These are phyloP conservation scores for Dittrichia graveolens DNA, from an alignment of 129 eudicot species.

Conservation along the genomic window DNA sequence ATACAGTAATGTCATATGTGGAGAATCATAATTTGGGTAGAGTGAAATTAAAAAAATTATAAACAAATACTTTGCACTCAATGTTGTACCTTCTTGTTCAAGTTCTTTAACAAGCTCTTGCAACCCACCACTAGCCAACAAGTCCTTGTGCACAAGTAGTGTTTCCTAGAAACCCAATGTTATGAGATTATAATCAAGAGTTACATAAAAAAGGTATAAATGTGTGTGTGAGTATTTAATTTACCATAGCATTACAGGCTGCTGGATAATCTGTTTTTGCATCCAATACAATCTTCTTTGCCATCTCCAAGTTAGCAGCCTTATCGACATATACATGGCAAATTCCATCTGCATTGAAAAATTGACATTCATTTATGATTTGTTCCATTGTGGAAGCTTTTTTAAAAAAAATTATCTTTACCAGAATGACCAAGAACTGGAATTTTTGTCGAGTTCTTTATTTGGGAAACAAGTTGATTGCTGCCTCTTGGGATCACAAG, in stretches of 20 bases:
- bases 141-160: conserved; percentile 81
- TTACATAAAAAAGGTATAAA: not conserved
- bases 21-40: not conserved
- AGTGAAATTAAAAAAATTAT: not conserved
- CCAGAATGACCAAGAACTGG: conserved; percentile 98
- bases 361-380: not conserved
- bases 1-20: not conserved
- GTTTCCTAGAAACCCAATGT: conserved; percentile 60
- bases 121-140: conserved; percentile 52
- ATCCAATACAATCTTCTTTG: conserved; percentile 66
- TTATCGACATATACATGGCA: conserved; percentile 90
- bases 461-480: conserved; percentile 87
- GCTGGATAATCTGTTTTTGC: conserved; percentile 92
- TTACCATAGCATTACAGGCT: conserved; percentile 97
- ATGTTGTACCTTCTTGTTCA: conserved; percentile 57
- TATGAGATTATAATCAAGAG: conserved; percentile 9
- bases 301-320: conserved; percentile 83
- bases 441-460: conserved; percentile 79
- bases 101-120: conserved; percentile 63
- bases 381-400: not conserved
- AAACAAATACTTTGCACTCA: no score
- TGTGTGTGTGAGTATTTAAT: not conserved
- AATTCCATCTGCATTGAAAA: conserved; percentile 70
- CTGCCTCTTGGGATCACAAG: conserved; percentile 99
- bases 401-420: conserved; percentile 21